Conservation (phyloP, 495 filamentous ascomycete species). For the Neurospora pannonica region DNA sequence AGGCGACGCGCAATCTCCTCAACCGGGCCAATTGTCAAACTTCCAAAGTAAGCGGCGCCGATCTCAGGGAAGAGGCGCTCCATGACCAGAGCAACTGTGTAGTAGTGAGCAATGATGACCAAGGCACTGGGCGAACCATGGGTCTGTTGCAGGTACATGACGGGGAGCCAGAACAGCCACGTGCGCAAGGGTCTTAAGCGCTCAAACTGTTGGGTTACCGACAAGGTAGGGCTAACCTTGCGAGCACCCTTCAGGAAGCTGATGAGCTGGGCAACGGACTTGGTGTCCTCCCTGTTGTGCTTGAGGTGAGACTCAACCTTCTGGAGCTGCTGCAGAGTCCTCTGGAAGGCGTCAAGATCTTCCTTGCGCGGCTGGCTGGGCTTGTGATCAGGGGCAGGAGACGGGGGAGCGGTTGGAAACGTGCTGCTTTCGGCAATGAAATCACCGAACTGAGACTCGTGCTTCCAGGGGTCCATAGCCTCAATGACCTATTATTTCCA, state of each 20-base stretch:
- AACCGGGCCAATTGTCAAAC: conserved; percentile 62
- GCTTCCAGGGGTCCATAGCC: conserved; percentile 88
- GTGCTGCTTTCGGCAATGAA: conserved; percentile 71
- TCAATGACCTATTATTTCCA: conserved; percentile 57
- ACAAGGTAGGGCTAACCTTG: conserved; percentile 60
- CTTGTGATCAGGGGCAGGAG: conserved; percentile 48
- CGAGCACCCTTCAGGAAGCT: conserved; percentile 73
- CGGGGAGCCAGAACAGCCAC: conserved; percentile 94
- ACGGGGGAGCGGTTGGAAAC: conserved; percentile 53
- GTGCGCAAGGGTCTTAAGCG: conserved; percentile 74
- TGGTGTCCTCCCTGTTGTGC: conserved; percentile 62
- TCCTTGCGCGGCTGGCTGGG: conserved; percentile 51
- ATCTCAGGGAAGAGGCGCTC: conserved; percentile 88
- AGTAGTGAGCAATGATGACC: conserved; percentile 83
- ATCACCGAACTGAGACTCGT: conserved; percentile 75
- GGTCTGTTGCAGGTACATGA: conserved; percentile 51
- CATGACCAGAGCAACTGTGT: conserved; percentile 74
- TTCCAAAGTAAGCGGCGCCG: conserved; percentile 76
- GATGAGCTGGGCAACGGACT: conserved; percentile 67
- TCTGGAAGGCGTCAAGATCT: conserved; percentile 57
- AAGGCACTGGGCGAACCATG: conserved; percentile 54
- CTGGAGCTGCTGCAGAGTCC: conserved; percentile 58
- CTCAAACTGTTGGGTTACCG: conserved; percentile 75
- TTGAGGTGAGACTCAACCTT: conserved; percentile 61
- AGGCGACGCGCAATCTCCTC: conserved; percentile 67